Conservation (phyloP, 768 basidiomycete species). For the Xerocomus potaroensis region DNA sequence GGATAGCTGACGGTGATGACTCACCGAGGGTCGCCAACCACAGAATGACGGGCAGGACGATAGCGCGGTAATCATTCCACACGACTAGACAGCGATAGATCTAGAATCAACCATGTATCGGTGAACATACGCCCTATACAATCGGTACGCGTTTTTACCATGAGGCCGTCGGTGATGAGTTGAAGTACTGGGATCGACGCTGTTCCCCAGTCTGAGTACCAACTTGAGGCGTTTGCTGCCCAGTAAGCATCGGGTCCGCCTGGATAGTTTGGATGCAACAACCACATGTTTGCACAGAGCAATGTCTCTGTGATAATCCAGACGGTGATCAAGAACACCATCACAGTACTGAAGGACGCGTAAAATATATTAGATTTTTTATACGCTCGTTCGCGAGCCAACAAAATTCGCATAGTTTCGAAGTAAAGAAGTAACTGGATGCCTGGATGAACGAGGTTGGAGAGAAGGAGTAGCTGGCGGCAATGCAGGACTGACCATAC, state of each 20-base stretch:
- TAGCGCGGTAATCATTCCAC: conserved; percentile 21
- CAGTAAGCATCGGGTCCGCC: conserved; percentile 35
- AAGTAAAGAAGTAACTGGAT: conserved; percentile 24
- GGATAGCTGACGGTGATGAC: not conserved
- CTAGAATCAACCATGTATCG: conserved; percentile 20
- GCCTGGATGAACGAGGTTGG: conserved; percentile 11
- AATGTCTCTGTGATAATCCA: conserved; percentile 20
- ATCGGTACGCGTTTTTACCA: conserved; percentile 8
- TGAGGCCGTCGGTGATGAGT: conserved; percentile 33
- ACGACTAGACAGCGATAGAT: conserved; percentile 37
- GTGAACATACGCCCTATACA: not conserved
- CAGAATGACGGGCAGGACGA: conserved; percentile 16
- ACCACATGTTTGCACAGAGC: conserved; percentile 35
- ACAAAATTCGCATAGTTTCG: conserved; percentile 12
- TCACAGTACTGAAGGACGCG: conserved; percentile 21
- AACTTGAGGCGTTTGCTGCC: conserved; percentile 16
- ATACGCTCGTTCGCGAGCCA: not conserved
- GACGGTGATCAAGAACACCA: conserved; percentile 29
- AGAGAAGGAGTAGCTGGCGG: not conserved
- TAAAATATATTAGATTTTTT: conserved; percentile 18
- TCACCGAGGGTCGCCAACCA: conserved; percentile 23
- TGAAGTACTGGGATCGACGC: conserved; percentile 26
- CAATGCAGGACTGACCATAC: conserved; percentile 17
- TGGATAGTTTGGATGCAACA: conserved; percentile 29
- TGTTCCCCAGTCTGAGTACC: conserved; percentile 29